These are phyloP conservation scores for Phytophthora capsici DNA, from an alignment of 352 stramenopile species.

Conservation along the genomic window DNA sequence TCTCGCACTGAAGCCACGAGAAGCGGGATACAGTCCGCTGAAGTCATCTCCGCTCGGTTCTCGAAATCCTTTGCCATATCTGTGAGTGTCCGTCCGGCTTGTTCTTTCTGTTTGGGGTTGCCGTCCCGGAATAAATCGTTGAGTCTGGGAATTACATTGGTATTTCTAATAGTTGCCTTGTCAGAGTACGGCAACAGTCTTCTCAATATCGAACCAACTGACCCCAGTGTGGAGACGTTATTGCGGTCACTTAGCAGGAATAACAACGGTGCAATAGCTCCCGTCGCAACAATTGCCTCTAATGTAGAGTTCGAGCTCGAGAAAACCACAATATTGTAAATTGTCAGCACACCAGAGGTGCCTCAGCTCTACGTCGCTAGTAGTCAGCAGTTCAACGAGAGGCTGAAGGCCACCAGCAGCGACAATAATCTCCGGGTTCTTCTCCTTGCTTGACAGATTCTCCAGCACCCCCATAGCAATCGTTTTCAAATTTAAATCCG, in stretches of 20 bases:
- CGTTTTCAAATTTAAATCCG: neutral
- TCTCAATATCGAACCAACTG: neutral
- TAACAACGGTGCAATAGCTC: neutral
- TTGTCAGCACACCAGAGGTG: neutral
- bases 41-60: conserved; percentile 4
- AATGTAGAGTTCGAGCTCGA: neutral
- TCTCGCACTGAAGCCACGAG: neutral
- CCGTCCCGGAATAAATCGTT: neutral
- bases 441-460: too few species aligned
- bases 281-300: neutral
- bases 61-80: neutral
- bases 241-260: neutral
- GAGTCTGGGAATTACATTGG: neutral
- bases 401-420: neutral
- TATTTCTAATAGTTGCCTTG: neutral
- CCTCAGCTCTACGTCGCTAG: neutral
- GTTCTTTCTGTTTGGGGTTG: conserved; percentile 7
- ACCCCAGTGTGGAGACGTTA: neutral
- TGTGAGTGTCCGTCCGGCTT: neutral
- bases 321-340: neutral
- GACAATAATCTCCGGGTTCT: neutral
- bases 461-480: neutral
- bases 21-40: conserved; percentile 1
- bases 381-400: neutral
- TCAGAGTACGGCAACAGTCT: neutral